Conservation (phyloP, 352 stramenopile species). For the Discostella stelligera region DNA sequence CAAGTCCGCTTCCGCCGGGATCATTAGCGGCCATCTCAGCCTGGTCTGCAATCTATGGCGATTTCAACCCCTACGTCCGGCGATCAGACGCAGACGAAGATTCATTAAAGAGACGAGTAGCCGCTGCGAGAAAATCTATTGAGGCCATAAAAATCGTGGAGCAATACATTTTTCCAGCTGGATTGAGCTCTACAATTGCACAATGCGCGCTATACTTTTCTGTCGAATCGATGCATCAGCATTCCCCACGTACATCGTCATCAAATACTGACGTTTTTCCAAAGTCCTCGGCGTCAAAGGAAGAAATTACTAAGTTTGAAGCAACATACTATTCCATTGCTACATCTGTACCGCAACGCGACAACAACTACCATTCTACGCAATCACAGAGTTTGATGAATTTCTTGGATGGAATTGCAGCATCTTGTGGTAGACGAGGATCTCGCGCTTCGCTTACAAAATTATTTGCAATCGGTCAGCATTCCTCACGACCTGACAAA, state of each 20-base stretch:
- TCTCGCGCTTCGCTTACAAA: conserved; percentile 41
- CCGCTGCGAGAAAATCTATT: conserved; percentile 14
- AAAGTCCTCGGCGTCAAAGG: conserved; percentile 19
- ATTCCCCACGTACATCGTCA: conserved; percentile 1
- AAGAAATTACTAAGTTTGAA: conserved; percentile 39
- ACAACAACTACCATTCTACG: background rate
- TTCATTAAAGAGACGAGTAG: conserved; percentile 5
- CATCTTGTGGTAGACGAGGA: conserved; percentile 39
- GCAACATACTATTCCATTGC: conserved; percentile 41
- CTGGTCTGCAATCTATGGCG: conserved; percentile 47
- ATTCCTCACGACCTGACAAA: conserved; percentile 5
- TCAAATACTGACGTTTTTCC: conserved; percentile 24
- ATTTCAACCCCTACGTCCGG: conserved; percentile 31
- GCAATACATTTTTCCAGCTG: conserved; percentile 37
- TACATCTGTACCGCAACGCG: conserved; percentile 11
- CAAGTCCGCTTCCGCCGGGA: background rate
- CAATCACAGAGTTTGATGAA: conserved; percentile 42
- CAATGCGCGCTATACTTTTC: conserved; percentile 14
- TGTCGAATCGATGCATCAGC: background rate
- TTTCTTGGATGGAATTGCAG: conserved; percentile 53
- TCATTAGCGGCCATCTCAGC: conserved; percentile 52
- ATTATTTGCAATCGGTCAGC: conserved; percentile 25
- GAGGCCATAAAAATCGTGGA: conserved; percentile 36
- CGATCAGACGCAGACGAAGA: conserved; percentile 1
- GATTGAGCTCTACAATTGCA: conserved; percentile 30